These are phyloP conservation scores for Azolla pinnata DNA, from an alignment of 75 land plant species.

Conservation along the genomic window DNA sequence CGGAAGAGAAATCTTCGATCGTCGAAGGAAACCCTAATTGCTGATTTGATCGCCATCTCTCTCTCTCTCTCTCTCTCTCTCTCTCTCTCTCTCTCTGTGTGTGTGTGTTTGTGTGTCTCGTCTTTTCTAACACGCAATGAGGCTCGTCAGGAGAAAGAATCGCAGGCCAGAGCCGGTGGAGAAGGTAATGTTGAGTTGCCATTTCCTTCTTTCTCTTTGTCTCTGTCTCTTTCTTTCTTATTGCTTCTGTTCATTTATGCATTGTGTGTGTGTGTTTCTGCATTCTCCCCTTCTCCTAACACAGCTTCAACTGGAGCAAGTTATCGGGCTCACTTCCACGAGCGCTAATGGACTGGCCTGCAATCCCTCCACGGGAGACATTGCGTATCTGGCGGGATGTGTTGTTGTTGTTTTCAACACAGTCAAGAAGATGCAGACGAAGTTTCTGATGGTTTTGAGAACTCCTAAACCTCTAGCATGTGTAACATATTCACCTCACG, in stretches of 20 bases:
- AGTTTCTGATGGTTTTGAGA: slow-evolving; percentile 37
- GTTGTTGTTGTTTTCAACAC: slow-evolving; percentile 57
- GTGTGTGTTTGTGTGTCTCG: too few relatives aligned
- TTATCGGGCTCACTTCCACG: slow-evolving; percentile 51
- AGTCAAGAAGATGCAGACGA: slow-evolving; percentile 33
- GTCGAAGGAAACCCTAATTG: too few relatives aligned
- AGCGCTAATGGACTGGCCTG: slow-evolving; percentile 42
- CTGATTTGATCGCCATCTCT: too few relatives aligned
- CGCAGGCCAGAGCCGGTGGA: slow-evolving; percentile 1
- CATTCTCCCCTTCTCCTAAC: neutral
- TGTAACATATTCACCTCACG: slow-evolving; percentile 41
- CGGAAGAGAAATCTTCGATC: too few relatives aligned
- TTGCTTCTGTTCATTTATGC: too few relatives aligned
- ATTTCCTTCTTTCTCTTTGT: neutral
- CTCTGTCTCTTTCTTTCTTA: too few relatives aligned
- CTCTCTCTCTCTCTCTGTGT: too few relatives aligned
- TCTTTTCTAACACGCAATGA: too few relatives aligned
- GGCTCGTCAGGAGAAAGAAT: slow-evolving; percentile 2
- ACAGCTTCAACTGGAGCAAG: slow-evolving; percentile 54
- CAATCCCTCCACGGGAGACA: slow-evolving; percentile 27
- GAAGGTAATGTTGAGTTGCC: neutral
- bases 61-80: too few relatives aligned
- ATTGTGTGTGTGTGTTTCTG: neutral
- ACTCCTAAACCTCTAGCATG: slow-evolving; percentile 50
- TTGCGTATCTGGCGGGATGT: slow-evolving; percentile 60